These are phyloP conservation scores for Penicillium desertorum DNA, from an alignment of 495 filamentous ascomycete genomes.

Conservation along the genomic window DNA sequence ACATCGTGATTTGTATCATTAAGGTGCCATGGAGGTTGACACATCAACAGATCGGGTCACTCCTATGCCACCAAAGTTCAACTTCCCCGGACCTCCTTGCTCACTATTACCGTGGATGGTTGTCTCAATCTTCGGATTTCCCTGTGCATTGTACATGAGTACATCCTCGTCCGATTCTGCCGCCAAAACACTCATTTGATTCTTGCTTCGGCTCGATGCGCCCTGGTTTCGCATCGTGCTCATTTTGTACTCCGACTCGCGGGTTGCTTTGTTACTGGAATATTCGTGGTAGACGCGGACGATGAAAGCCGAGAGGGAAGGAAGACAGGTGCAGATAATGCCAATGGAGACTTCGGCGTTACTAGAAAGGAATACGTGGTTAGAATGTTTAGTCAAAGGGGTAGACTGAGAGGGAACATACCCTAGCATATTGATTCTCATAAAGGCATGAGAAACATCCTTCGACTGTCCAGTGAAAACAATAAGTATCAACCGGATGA, in stretches of 20 bases:
- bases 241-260: slow-evolving; percentile 21
- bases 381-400: neutral
- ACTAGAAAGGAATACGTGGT: slow-evolving; percentile 12
- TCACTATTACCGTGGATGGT: slow-evolving; percentile 18
- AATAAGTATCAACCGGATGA: slow-evolving; percentile 39
- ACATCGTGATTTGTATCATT: slow-evolving; percentile 1
- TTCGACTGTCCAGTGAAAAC: slow-evolving; percentile 24
- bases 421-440: slow-evolving; percentile 40
- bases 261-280: slow-evolving; percentile 22
- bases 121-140: slow-evolving; percentile 27
- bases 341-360: slow-evolving; percentile 43
- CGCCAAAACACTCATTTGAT: slow-evolving; percentile 19
- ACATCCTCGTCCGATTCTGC: slow-evolving; percentile 27
- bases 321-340: slow-evolving; percentile 42
- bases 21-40: slow-evolving; percentile 19
- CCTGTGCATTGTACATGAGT: slow-evolving; percentile 28
- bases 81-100: neutral
- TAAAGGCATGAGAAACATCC: slow-evolving; percentile 38
- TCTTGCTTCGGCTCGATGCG: slow-evolving; percentile 10
- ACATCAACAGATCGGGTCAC: slow-evolving; percentile 33
- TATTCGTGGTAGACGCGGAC: slow-evolving; percentile 23
- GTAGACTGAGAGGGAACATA: slow-evolving; percentile 14
- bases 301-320: slow-evolving; percentile 35
- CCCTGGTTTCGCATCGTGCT: slow-evolving; percentile 21
- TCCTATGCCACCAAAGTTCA: slow-evolving; percentile 14